Percentiles rank a stretch among this genome's conserved stretches.
Conservation (phyloP, 306 rosid genomes). For the Quercus cerris region DNA sequence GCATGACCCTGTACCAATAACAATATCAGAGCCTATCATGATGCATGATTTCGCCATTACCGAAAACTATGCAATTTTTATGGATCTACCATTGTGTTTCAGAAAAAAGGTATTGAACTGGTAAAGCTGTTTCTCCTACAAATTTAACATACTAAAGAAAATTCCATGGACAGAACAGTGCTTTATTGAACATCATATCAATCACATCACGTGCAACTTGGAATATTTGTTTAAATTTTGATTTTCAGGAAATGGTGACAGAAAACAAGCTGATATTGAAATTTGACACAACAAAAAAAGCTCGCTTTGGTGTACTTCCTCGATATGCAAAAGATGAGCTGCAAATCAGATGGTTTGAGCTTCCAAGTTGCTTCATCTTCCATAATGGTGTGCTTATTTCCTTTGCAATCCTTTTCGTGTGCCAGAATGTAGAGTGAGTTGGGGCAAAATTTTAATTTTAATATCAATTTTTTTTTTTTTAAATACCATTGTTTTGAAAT, state of each 20-base stretch:
- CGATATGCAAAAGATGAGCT: conserved; percentile 85
- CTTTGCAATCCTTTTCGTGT: neutral
- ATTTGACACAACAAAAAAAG: conserved; percentile 77
- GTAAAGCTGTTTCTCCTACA: neutral
- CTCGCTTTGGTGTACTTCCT: conserved; percentile 94
- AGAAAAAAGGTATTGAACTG: conserved; percentile 69
- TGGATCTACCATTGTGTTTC: conserved; percentile 89
- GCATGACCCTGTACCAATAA: conserved; percentile 94
- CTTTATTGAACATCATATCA: conserved; percentile 2
- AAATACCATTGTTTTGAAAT: too few relatives aligned
- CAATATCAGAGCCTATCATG: conserved; percentile 82
- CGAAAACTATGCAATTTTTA: conserved; percentile 76
- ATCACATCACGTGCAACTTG: conserved; percentile 7
- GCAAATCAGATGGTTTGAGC: conserved; percentile 87
- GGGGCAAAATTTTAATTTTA: neutral
- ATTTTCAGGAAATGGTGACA: conserved; percentile 95
- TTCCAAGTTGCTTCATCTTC: conserved; percentile 96
- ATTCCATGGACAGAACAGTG: too few relatives aligned
- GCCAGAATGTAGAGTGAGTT: neutral
- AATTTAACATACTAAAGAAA: neutral
- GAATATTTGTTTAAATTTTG: conserved; percentile 10
- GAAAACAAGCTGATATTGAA: conserved; percentile 70
- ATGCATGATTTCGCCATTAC: conserved; percentile 98
- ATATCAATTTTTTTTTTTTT: too few relatives aligned
- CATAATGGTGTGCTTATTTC: conserved; percentile 62